Evolutionary conservation across 805 yeast species (phyloP).

Genomic region (Saccharomycopsis oosterbeekiorum): DNA sequence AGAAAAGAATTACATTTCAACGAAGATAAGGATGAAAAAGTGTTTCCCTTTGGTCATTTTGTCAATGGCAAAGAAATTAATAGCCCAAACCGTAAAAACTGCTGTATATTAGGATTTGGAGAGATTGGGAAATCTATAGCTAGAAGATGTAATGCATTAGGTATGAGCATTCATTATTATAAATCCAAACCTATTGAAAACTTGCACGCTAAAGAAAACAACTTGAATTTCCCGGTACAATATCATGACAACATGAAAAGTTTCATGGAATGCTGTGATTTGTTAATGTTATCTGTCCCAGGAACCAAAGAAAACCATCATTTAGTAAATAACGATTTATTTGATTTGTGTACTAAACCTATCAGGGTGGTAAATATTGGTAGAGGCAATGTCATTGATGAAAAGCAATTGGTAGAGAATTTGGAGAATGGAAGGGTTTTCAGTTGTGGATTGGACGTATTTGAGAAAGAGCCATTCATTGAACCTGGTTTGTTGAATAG

Average conservation of each 20-base stretch:
- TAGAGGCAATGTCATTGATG: constrained; percentile 46
- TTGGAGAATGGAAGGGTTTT: constrained; percentile 36
- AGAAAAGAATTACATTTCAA: constrained; percentile 28
- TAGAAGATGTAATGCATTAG: constrained; percentile 37
- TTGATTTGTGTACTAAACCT: constrained; percentile 21
- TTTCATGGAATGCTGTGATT: constrained; percentile 34
- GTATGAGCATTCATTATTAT: constrained; percentile 50
- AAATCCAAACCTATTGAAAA: constrained; percentile 34
- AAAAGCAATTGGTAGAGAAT: constrained; percentile 34
- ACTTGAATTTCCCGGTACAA: constrained; percentile 28
- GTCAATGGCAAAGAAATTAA: constrained; percentile 30
- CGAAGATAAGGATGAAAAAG: constrained; percentile 25
- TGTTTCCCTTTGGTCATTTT: constrained; percentile 33
- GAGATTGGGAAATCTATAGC: constrained; percentile 50
- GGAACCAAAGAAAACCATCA: constrained; percentile 43
- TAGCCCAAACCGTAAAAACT: constrained; percentile 43
- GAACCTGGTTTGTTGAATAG: constrained; percentile 24
- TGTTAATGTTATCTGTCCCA: constrained; percentile 49
- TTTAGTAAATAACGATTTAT: constrained; percentile 29
- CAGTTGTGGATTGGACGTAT: constrained; percentile 55
- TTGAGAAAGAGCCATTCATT: constrained; percentile 41
- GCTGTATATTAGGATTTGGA: constrained; percentile 52
- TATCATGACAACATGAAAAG: constrained; percentile 29
- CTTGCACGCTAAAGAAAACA: constrained; percentile 21
- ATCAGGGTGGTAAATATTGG: constrained; percentile 51